A percentile compares a stretch with the other conserved stretches of the same genome.
Evolutionary conservation across 2,329 filamentous ascomycete genomes (phyloP).

Genomic region (Exserohilum rostratum): DNA sequence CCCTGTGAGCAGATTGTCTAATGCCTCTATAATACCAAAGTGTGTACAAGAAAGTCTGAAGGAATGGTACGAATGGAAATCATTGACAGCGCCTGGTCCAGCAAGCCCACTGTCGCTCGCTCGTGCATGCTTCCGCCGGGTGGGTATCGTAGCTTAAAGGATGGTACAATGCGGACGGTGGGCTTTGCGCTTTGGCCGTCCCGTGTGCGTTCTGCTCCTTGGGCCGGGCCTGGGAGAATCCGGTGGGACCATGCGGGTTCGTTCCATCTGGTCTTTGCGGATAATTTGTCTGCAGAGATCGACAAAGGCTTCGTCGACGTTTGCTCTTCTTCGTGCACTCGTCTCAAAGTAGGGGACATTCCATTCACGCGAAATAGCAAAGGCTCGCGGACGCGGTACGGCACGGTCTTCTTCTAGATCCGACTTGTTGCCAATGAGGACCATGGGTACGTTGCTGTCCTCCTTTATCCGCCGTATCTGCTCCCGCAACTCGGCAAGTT

Average conservation of each 20-base stretch:
- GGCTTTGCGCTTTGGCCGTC: slow-evolving; percentile 16
- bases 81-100: slow-evolving; percentile 27
- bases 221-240: slow-evolving; percentile 20
- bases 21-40: slow-evolving; percentile 24
- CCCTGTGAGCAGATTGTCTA: slow-evolving; percentile 29
- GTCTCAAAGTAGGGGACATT: slow-evolving; percentile 90
- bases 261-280: slow-evolving; percentile 66
- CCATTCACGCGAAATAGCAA: slow-evolving; percentile 85
- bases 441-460: slow-evolving; percentile 82
- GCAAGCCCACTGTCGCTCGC: slow-evolving; percentile 27
- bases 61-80: slow-evolving; percentile 10
- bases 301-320: slow-evolving; percentile 88
- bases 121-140: slow-evolving; percentile 16
- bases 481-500: slow-evolving; percentile 80
- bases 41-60: slow-evolving; percentile 12
- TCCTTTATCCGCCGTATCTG: slow-evolving; percentile 93
- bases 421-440: slow-evolving; percentile 91
- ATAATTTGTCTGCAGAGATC: slow-evolving; percentile 86
- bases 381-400: slow-evolving; percentile 78
- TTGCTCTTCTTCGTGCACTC: slow-evolving; percentile 79
- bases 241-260: slow-evolving; percentile 24
- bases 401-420: slow-evolving; percentile 85
- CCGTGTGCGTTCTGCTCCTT: slow-evolving; percentile 13
- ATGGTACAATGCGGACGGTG: slow-evolving; percentile 36
- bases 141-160: slow-evolving; percentile 36